A percentile compares a stretch with the other conserved stretches of the same genome.
Conservation (phyloP, 2,329 filamentous ascomycete genomes). For the Dactylellina parvicollis region DNA sequence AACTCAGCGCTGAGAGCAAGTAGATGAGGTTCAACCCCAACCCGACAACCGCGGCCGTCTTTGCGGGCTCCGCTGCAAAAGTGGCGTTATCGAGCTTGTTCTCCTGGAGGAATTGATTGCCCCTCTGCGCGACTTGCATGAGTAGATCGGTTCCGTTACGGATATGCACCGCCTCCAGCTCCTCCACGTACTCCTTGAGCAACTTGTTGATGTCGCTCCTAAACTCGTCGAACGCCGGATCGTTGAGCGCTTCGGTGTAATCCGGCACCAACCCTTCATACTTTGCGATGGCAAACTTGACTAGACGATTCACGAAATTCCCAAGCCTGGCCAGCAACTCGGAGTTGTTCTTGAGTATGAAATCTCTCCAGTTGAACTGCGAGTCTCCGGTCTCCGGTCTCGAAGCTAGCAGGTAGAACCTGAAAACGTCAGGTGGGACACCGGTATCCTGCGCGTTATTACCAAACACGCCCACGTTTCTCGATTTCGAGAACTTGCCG, state of each 20-base stretch:
- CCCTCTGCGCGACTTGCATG: conserved; percentile 73
- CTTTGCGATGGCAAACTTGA: conserved; percentile 81
- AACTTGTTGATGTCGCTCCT: conserved; percentile 73
- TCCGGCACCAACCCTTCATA: conserved; percentile 76
- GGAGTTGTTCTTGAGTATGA: conserved; percentile 86
- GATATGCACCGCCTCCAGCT: conserved; percentile 77
- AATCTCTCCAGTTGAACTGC: conserved; percentile 88
- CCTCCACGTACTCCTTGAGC: conserved; percentile 73
- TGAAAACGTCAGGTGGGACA: conserved; percentile 86
- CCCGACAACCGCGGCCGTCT: conserved; percentile 72
- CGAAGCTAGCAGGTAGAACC: conserved; percentile 87
- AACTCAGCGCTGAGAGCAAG: conserved; percentile 79
- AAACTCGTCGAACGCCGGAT: conserved; percentile 59
- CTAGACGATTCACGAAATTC: conserved; percentile 77
- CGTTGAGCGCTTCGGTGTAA: conserved; percentile 67
- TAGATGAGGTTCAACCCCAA: conserved; percentile 85
- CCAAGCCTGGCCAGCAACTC: conserved; percentile 79
- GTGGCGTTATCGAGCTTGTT: conserved; percentile 68
- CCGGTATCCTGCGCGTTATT: conserved; percentile 88
- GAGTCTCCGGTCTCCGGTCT: conserved; percentile 86
- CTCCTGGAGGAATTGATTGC: conserved; percentile 69
- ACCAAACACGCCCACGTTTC: conserved; percentile 89
- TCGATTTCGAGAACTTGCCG: conserved; percentile 92
- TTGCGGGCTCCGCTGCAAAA: conserved; percentile 67
- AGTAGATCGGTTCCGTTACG: conserved; percentile 73